These are phyloP conservation scores for Serendipita vermifera DNA, from an alignment of 768 basidiomycete genomes.

Conservation along the genomic window DNA sequence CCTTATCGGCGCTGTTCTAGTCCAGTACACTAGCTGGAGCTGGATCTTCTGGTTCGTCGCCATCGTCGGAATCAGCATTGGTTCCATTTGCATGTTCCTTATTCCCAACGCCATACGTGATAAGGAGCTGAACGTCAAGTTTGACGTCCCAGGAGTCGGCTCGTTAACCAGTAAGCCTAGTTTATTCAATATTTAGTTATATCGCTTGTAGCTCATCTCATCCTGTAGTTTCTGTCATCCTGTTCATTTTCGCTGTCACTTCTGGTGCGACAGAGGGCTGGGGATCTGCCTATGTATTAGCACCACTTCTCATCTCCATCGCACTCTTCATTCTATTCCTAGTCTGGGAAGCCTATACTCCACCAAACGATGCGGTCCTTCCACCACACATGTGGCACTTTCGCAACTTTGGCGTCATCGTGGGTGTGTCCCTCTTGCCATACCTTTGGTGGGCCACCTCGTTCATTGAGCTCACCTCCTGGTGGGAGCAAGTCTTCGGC, in stretches of 20 bases:
- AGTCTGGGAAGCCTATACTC: slow-evolving; percentile 35
- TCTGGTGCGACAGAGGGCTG: slow-evolving; percentile 39
- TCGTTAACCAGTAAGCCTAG: no score
- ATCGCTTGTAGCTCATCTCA: no score
- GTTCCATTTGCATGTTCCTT: slow-evolving; percentile 1
- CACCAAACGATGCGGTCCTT: slow-evolving; percentile 26
- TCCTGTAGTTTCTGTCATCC: slow-evolving; percentile 26
- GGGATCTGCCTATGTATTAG: slow-evolving; percentile 32
- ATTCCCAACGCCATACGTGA: slow-evolving; percentile 9
- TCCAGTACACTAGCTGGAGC: slow-evolving; percentile 3
- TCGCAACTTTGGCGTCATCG: slow-evolving; percentile 13
- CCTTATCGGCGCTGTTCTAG: slow-evolving; percentile 12
- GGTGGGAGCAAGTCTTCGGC: slow-evolving; percentile 4
- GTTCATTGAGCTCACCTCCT: neutral
- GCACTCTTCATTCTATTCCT: slow-evolving; percentile 33
- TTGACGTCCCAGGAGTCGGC: no score
- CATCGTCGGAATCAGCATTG: slow-evolving; percentile 7
- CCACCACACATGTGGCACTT: slow-evolving; percentile 10
- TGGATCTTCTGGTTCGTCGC: slow-evolving; percentile 13
- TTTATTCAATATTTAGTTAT: no score
- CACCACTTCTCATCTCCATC: slow-evolving; percentile 34
- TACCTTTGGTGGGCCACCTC: neutral
- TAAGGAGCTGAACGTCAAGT: no score
- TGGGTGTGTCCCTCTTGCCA: slow-evolving; percentile 1
- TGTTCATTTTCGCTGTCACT: slow-evolving; percentile 28